Conservation (phyloP, 2,329 filamentous ascomycete species). For the Pestalotiopsis sp. region DNA sequence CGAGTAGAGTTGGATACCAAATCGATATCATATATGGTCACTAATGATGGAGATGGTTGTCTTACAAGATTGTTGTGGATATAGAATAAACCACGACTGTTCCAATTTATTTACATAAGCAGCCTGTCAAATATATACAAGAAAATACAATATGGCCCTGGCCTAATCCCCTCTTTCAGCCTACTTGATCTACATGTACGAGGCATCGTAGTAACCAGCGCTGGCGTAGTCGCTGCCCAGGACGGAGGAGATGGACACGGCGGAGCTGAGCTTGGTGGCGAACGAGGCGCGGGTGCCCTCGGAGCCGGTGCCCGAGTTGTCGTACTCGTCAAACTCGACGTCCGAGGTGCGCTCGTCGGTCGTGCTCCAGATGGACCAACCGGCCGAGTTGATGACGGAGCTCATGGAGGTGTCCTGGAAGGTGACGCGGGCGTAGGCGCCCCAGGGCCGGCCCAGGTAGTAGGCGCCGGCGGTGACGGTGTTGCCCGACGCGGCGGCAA, state of each 20-base stretch:
- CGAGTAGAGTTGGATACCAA: too few relatives aligned
- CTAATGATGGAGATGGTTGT: too few relatives aligned
- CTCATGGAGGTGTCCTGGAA: constrained; percentile 53
- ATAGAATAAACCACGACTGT: too few relatives aligned
- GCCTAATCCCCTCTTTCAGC: background rate
- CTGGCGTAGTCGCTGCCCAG: constrained; percentile 21
- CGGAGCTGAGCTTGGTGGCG: constrained; percentile 34
- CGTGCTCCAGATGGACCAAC: constrained; percentile 59
- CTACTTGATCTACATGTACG: constrained; percentile 16
- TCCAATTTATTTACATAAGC: too few relatives aligned
- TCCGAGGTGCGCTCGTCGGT: constrained; percentile 49
- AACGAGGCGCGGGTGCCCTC: constrained; percentile 53
- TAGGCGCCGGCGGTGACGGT: constrained; percentile 40
- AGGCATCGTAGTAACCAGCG: constrained; percentile 23
- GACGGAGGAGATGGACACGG: constrained; percentile 35
- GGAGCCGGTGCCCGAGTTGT: constrained; percentile 59
- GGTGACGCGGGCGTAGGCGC: constrained; percentile 46
- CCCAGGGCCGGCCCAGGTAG: constrained; percentile 53
- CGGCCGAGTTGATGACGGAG: constrained; percentile 58
- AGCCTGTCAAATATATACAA: background rate
- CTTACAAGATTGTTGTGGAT: too few relatives aligned
- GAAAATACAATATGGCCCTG: too few relatives aligned
- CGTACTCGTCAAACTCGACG: constrained; percentile 61
- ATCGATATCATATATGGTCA: too few relatives aligned
- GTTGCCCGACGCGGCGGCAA: constrained; percentile 39